Conservation (phyloP, 371 early-diverging fungal species). For the Choanephora cucurbitarum region DNA sequence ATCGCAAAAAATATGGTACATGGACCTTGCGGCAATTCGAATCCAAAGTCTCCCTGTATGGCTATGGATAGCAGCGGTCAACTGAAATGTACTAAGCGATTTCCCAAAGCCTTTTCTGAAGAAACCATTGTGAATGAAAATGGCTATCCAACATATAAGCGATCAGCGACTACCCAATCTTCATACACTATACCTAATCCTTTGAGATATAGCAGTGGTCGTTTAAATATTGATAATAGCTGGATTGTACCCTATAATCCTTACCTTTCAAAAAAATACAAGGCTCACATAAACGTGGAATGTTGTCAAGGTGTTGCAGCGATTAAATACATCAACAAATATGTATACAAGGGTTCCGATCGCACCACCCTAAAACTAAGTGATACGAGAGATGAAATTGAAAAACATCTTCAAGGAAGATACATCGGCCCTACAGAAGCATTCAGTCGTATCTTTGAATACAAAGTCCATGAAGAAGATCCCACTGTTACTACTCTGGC, state of each 20-base stretch:
- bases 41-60: conserved; percentile 11
- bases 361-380: conserved; percentile 6
- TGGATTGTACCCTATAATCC: conserved; percentile 39
- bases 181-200: background rate
- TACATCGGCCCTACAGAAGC: no score
- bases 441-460: background rate
- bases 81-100: conserved; percentile 4
- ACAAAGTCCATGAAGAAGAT: conserved; percentile 8
- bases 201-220: background rate
- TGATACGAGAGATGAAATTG: conserved; percentile 7
- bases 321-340: conserved; percentile 45
- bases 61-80: background rate
- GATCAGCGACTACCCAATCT: background rate
- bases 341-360: conserved; percentile 37
- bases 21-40: conserved; percentile 12
- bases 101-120: conserved; percentile 5
- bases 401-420: background rate
- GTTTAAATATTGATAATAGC: conserved; percentile 22
- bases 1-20: conserved; percentile 8
- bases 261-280: conserved; percentile 36
- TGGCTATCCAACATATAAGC: conserved; percentile 6
- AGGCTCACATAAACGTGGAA: conserved; percentile 46
- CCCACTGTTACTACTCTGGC: background rate
- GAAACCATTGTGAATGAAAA: conserved; percentile 1
- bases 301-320: conserved; percentile 26